Percentiles rank a stretch among this genome's conserved stretches.
Conservation (phyloP, 2,329 filamentous ascomycete genomes). For the Xylariomycetidae sp. region DNA sequence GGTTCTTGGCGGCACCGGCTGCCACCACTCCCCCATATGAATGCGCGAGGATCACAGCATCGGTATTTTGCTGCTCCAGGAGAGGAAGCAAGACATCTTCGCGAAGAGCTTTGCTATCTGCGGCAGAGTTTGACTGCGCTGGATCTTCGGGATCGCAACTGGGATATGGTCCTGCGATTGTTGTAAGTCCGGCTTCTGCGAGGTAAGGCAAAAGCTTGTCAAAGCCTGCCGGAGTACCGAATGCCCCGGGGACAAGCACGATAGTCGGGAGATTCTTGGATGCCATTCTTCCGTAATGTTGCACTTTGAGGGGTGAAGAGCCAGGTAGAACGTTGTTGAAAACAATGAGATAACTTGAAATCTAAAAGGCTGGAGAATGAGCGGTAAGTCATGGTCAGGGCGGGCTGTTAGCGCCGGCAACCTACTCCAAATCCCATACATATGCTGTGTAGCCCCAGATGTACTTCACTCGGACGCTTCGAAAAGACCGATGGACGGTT, state of each 20-base stretch:
- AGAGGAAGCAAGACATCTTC: slow-evolving; percentile 14
- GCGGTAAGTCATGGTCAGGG: no score
- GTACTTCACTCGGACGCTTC: no score
- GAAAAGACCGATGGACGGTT: no score
- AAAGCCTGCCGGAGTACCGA: slow-evolving; percentile 14
- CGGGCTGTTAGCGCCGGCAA: no score
- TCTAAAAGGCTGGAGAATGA: no score
- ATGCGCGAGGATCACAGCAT: slow-evolving; percentile 20
- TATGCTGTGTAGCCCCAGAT: no score
- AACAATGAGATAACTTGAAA: no score
- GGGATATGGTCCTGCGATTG: slow-evolving; percentile 16
- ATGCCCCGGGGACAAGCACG: slow-evolving; percentile 17
- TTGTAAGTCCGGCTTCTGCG: slow-evolving; percentile 9
- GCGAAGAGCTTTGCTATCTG: slow-evolving; percentile 11
- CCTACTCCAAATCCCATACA: no score
- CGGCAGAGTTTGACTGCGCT: slow-evolving; percentile 5
- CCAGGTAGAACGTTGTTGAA: no score
- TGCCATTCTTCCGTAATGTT: no score
- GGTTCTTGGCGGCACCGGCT: slow-evolving; percentile 17
- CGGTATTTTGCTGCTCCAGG: slow-evolving; percentile 10
- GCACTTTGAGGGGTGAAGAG: no score
- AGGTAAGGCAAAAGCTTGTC: slow-evolving; percentile 13
- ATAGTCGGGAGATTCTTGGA: slow-evolving; percentile 3
- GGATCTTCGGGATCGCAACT: slow-evolving; percentile 17
- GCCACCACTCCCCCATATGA: slow-evolving; percentile 21